Evolutionary conservation across 129 eudicot species (phyloP), one percentile per base, ranked within the genome.

Genomic region (Ambrosia trifida): DNA sequence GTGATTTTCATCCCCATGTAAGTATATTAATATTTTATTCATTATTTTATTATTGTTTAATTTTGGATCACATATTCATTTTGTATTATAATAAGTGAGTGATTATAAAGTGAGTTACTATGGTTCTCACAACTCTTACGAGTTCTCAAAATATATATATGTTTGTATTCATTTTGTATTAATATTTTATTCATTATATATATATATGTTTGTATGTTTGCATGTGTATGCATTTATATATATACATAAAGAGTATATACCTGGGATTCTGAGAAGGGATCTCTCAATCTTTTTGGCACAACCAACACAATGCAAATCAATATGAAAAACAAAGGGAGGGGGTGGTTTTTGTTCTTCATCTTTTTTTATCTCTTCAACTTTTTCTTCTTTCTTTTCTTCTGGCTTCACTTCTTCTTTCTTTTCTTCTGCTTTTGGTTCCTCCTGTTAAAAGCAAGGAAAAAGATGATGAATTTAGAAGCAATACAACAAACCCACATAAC

Each of bases 271-370:
- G 20, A 79, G 57, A 77, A 89, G 87, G 43, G 87, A 87, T 69
- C 72, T 84, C 70, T 89, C 91, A 20, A 94, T 94, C 78, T 94
- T 94, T 85, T 83, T 90, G 7, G 97, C 99, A 87, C 99, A 94
- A 33, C 99, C 99, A 41, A 84, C 87, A 66, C 99, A 94, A 84
- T 94, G 99, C 89, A 94, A 82, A 66, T 94, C 99, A 6, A 94
- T 89, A 66, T 60, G 87, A 81, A 94, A 79, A 1, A 94, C 96
- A 70, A 94, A 76, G 0, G 97, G 96, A 5, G 79, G 40, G 2
- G 97, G 97, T 60, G 95, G 91, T 67, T 82, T 81, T 7, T 83
- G 83, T 53, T 79, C 86, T 72, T 88, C 94, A 70, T 85, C 80
- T 72, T 76, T 81, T 69, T 83, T 77, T 81, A 78, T 76, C 74